phyloP scores from a whole-genome alignment of 768 basidiomycete species.

The Kwoniella sp. region DNA sequence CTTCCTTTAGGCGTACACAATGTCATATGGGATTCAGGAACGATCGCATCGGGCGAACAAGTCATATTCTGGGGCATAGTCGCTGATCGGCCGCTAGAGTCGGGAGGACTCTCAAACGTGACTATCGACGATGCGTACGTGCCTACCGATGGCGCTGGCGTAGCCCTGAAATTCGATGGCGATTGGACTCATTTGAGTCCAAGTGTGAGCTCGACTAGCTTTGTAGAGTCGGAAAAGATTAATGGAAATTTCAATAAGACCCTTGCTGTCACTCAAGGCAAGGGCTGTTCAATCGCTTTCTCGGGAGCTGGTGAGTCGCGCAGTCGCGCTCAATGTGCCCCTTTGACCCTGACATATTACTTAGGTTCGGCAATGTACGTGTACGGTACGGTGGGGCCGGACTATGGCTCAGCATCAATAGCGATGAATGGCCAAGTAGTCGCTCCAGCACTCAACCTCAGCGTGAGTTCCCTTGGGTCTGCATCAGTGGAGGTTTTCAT shows the following conservation, averaged over 20 bases:
- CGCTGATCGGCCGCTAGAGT: conserved; percentile 23
- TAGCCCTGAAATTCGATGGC: conserved; percentile 9
- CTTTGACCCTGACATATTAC: background rate
- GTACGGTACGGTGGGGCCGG: conserved; percentile 41
- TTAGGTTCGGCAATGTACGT: conserved; percentile 38
- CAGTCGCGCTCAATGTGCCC: background rate
- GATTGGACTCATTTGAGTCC: conserved; percentile 30
- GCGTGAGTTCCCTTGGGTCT: conserved; percentile 29
- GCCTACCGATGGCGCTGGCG: conserved; percentile 1
- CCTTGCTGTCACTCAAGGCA: conserved; percentile 24
- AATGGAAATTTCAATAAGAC: conserved; percentile 31
- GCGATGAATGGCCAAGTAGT: conserved; percentile 31
- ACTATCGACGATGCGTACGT: conserved; percentile 38
- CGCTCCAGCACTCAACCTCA: conserved; percentile 25
- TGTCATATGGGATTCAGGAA: conserved; percentile 28
- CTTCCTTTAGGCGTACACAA: conserved; percentile 40
- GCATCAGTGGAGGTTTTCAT: too few relatives aligned
- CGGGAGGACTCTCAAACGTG: conserved; percentile 25
- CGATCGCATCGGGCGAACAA: conserved; percentile 14
- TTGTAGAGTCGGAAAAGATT: conserved; percentile 4
- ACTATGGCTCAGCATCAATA: conserved; percentile 32
- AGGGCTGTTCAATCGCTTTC: conserved; percentile 20
- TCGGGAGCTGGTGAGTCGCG: conserved; percentile 25
- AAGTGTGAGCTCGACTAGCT: conserved; percentile 5
- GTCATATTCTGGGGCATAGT: conserved; percentile 50